Evolutionary conservation across 2,329 filamentous ascomycete species (phyloP).

Genomic region (Arthrobotrys pseudoclavata): DNA sequence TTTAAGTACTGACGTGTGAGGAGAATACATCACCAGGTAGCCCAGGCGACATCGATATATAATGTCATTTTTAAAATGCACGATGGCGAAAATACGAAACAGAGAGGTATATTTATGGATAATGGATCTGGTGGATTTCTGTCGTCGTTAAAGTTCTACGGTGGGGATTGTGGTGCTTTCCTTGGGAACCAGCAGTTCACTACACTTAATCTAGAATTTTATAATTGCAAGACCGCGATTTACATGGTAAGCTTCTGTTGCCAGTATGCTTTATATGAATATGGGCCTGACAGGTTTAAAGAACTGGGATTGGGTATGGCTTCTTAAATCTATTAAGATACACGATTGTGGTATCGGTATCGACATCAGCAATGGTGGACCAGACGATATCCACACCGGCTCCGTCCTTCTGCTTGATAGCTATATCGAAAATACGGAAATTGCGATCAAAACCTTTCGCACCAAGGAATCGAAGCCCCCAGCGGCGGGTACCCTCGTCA

Average conservation of each 20-base stretch:
- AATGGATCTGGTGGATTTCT: conserved; percentile 82
- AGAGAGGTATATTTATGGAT: conserved; percentile 74
- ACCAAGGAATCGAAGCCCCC: conserved; percentile 63
- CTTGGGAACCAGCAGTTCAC: conserved; percentile 76
- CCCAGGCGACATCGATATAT: conserved; percentile 74
- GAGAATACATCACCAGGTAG: conserved; percentile 78
- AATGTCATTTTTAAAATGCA: conserved; percentile 71
- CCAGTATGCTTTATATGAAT: not conserved
- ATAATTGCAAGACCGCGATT: conserved; percentile 83
- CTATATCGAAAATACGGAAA: conserved; percentile 79
- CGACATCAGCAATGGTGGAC: conserved; percentile 79
- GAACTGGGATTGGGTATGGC: conserved; percentile 96
- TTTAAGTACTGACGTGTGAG: conserved; percentile 68
- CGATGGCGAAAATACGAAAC: conserved; percentile 63
- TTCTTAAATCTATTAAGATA: conserved; percentile 78
- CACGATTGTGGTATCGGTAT: conserved; percentile 80
- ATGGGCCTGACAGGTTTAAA: conserved; percentile 5
- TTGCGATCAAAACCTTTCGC: conserved; percentile 79
- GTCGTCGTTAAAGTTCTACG: conserved; percentile 85
- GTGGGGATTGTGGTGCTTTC: conserved; percentile 76
- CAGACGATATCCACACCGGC: conserved; percentile 80
- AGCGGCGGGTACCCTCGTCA: conserved; percentile 75
- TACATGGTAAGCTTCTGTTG: conserved; percentile 70
- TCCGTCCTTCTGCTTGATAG: conserved; percentile 87
- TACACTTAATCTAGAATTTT: conserved; percentile 84